Evolutionary conservation across 2,329 filamentous ascomycete genomes (phyloP), one percentile per base, ranked within the genome.

Genomic region (Phialophora tarda): DNA sequence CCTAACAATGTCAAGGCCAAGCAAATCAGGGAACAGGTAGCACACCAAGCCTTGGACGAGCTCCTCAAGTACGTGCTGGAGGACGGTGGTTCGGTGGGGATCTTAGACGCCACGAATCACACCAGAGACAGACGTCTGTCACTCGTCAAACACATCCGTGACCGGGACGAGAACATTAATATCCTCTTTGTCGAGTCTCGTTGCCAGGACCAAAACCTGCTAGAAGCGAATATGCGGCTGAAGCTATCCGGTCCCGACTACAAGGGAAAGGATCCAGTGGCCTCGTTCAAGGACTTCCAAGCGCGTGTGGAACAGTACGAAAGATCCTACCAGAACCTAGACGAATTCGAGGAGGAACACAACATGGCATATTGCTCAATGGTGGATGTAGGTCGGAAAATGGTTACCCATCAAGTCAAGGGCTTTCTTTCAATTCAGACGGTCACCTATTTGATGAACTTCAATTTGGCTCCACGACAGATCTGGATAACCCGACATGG

Each of bases 401-500:
- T 98, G 67, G 88, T 98, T 51, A 91, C 94, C 55, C 91, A 96
- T 77, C 91, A 95, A 69, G 88, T 97, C 67, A 90, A 90, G 71
- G 95, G 95, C 5, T 99, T 99, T 78, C 84, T 99, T 57, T 93
- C 93, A 64, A 91, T 91, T 47, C 92, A 95, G 69, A 95, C 96
- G 63, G 93, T 95, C 64, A 96, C 93, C 71, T 99, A 98, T 74
- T 85, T 99, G 10, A 90, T 95, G 54, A 98, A 96, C 73, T 99
- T 99, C 84, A 98, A 99, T 74, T 85, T 99, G 17, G 92, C 94
- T 0, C 93, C 95, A 0, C 86, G 95, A 62, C 94, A 97, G 78
- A 98, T 99, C 67, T 99, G 95, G 95, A 96, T 99, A 75, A 98
- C 95, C 1, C 85, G 95, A 59, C 95, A 98, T 75, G 95, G 95